Conservation (phyloP, 2,329 filamentous ascomycete genomes). For the Tolypocladium guangdongense region DNA sequence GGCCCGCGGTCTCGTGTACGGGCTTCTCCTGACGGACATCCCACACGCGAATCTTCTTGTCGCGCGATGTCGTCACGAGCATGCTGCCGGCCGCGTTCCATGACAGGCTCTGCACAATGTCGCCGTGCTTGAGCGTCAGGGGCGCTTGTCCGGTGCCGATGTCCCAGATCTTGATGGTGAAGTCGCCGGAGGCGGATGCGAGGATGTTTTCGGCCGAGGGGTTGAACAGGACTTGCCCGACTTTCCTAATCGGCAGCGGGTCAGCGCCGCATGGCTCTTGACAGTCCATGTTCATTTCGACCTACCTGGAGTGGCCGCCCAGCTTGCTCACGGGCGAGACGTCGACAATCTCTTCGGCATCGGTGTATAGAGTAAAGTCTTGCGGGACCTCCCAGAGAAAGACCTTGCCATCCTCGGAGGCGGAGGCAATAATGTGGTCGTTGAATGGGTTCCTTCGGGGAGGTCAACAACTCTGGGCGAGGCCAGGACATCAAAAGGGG, state of each 20-base stretch:
- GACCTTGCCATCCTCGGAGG: conserved; percentile 93
- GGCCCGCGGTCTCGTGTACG: conserved; percentile 73
- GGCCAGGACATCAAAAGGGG: conserved; percentile 3
- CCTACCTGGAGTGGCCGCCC: conserved; percentile 73
- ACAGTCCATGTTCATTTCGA: not conserved
- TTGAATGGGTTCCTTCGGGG: conserved; percentile 83
- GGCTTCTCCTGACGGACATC: conserved; percentile 89
- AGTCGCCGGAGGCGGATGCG: conserved; percentile 89
- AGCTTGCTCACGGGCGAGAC: conserved; percentile 74
- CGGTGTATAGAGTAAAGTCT: conserved; percentile 72
- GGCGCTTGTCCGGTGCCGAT: conserved; percentile 65
- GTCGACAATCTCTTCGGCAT: conserved; percentile 74
- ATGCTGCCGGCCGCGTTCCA: conserved; percentile 87
- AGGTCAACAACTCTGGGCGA: conserved; percentile 8
- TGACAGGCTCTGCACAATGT: conserved; percentile 89
- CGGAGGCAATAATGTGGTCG: conserved; percentile 83
- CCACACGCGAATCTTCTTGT: conserved; percentile 98
- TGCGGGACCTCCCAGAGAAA: conserved; percentile 94
- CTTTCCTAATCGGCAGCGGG: conserved; percentile 53
- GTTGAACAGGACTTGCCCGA: conserved; percentile 97
- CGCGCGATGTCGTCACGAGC: conserved; percentile 84
- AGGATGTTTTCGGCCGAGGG: conserved; percentile 91
- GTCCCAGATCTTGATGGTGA: conserved; percentile 94
- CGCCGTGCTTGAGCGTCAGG: conserved; percentile 70
- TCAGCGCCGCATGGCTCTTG: not conserved